Evolutionary conservation across 1,284 basidiomycete genomes (phyloP).

Genomic region (Cryptococcus sp.): DNA sequence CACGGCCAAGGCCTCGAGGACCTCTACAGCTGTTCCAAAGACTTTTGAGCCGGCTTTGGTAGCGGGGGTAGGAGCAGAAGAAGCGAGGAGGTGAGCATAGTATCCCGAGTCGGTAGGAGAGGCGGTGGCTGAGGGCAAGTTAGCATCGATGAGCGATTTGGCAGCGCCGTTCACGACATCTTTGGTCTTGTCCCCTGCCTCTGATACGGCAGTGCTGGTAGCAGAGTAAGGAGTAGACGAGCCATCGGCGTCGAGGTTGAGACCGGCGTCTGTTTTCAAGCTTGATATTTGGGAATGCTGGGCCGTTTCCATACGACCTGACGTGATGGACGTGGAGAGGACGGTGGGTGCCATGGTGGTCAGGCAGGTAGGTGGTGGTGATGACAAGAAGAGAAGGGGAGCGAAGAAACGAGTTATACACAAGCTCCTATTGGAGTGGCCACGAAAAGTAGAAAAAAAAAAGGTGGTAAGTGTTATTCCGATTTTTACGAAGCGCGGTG

Average conservation of each 20-base stretch:
- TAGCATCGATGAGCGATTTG: constrained; percentile 32
- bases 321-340: constrained; percentile 35
- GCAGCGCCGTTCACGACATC: constrained; percentile 19
- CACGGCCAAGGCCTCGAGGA: constrained; percentile 47
- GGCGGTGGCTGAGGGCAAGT: constrained; percentile 16
- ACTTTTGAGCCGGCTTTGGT: constrained; percentile 46
- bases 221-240: constrained; percentile 42
- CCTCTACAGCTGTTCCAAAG: constrained; percentile 43
- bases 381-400: not conserved
- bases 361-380: not conserved
- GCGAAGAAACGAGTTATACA: not conserved
- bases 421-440: constrained; percentile 2
- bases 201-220: constrained; percentile 45
- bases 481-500: constrained; percentile 1
- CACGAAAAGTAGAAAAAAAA: not conserved
- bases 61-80: constrained; percentile 33
- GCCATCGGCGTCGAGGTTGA: constrained; percentile 33
- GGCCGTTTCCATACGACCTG: constrained; percentile 25
- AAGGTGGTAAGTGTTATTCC: constrained; percentile 5
- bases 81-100: constrained; percentile 35
- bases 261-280: constrained; percentile 24
- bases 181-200: constrained; percentile 31
- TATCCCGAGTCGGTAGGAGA: constrained; percentile 36
- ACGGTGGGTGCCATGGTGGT: constrained; percentile 36
- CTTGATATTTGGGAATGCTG: constrained; percentile 31